Conservation (phyloP, 768 basidiomycete genomes). For the Auriculariales sp. region DNA sequence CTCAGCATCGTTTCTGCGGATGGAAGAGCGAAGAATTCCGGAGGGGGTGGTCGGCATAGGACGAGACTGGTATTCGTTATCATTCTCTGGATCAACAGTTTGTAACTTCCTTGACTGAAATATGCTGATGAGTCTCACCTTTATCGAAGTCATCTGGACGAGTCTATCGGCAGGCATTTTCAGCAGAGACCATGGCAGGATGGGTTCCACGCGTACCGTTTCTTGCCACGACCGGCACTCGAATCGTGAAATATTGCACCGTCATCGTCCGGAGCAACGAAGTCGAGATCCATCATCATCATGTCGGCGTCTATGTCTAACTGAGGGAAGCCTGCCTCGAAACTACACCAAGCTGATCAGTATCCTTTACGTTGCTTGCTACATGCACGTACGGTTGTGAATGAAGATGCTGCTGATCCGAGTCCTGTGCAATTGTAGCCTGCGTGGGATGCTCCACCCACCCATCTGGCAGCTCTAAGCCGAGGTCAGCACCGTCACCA, state of each 20-base stretch:
- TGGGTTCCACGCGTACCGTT: not conserved
- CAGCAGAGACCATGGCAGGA: not conserved
- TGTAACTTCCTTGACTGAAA: not conserved
- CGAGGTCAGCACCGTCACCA: too few relatives aligned
- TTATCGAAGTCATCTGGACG: not conserved
- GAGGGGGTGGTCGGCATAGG: not conserved
- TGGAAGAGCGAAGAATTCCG: slow-evolving; percentile 1
- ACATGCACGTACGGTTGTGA: not conserved
- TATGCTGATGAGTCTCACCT: not conserved
- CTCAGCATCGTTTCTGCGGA: not conserved
- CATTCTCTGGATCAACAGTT: not conserved
- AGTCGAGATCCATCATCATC: too few relatives aligned
- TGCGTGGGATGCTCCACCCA: slow-evolving; percentile 35
- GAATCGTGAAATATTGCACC: not conserved
- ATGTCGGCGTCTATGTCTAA: not conserved
- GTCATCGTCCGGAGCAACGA: not conserved
- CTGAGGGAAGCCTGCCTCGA: not conserved
- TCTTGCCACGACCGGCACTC: not conserved
- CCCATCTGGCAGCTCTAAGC: slow-evolving; percentile 49
- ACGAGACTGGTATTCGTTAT: not conserved
- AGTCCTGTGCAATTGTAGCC: slow-evolving; percentile 13
- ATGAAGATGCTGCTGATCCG: slow-evolving; percentile 12
- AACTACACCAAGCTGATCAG: not conserved
- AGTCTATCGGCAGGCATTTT: not conserved
- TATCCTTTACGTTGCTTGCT: not conserved